phyloP scores from a whole-genome alignment of 176 grass and related monocot species.

The Eremochloa ophiuroides region DNA sequence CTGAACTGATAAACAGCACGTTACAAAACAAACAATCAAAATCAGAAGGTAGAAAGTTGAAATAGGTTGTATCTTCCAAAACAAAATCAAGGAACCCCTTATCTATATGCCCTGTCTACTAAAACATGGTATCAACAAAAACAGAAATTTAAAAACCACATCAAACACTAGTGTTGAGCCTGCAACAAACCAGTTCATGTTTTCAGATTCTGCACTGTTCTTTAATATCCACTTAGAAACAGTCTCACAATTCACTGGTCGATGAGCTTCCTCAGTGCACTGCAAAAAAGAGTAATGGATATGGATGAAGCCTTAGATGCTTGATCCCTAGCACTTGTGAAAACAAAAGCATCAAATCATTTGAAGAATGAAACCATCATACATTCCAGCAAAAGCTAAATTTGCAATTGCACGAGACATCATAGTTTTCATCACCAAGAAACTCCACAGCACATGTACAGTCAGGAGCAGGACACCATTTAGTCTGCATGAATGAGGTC shows the following conservation, averaged over 20 bases:
- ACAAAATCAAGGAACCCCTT: background rate
- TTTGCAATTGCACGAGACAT: constrained; percentile 69
- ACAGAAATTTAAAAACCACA: background rate
- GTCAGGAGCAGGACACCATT: constrained; percentile 96
- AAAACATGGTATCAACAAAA: constrained; percentile 3
- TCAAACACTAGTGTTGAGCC: background rate
- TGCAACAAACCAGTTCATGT: constrained; percentile 88
- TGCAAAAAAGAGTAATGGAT: constrained; percentile 39
- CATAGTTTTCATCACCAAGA: constrained; percentile 58
- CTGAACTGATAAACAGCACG: background rate
- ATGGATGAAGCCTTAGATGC: background rate
- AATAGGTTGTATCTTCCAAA: background rate
- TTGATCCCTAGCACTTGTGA: background rate
- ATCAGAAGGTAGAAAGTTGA: background rate
- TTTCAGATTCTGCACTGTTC: constrained; percentile 98
- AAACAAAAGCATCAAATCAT: background rate
- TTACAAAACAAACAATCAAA: background rate
- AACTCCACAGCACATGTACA: constrained; percentile 90
- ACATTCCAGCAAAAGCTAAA: constrained; percentile 96
- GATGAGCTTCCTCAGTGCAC: constrained; percentile 95
- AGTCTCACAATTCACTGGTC: constrained; percentile 80
- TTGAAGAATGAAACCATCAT: background rate
- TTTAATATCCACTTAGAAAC: constrained; percentile 86
- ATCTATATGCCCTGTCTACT: background rate
- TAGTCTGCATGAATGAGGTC: constrained; percentile 53